These are phyloP conservation scores for Cryptosporidium parvum DNA, from an alignment of 169 alveolate genomes.

Conservation along the genomic window DNA sequence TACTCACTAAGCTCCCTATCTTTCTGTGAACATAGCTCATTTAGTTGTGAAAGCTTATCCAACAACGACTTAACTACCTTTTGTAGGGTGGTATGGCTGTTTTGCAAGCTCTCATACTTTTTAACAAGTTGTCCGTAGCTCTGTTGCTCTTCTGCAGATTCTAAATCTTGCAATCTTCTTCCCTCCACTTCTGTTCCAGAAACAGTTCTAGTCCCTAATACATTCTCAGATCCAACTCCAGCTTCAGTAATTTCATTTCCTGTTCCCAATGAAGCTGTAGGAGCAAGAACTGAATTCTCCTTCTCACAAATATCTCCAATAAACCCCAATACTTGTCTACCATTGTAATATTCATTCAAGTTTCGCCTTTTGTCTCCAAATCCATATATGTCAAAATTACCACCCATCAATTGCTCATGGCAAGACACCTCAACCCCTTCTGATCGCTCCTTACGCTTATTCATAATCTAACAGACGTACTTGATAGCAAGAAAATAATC, in stretches of 20 bases:
- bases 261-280: neutral
- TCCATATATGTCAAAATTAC: slow-evolving; percentile 5
- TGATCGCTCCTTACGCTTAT: slow-evolving; percentile 66
- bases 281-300: neutral
- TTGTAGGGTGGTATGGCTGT: slow-evolving; percentile 59
- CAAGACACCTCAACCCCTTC: slow-evolving; percentile 7
- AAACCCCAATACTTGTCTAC: neutral
- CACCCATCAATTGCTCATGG: neutral
- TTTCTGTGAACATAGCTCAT: slow-evolving; percentile 50
- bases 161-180: neutral
- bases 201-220: neutral
- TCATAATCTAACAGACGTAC: slow-evolving; percentile 31
- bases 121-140: neutral
- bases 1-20: slow-evolving; percentile 56
- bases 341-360: slow-evolving; percentile 26
- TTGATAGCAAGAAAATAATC: neutral
- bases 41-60: slow-evolving; percentile 41
- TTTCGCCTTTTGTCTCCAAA: slow-evolving; percentile 50
- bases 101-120: slow-evolving; percentile 59
- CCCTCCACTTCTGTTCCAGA: neutral
- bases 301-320: slow-evolving; percentile 2
- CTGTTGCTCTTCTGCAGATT: neutral
- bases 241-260: slow-evolving; percentile 1
- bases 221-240: neutral
- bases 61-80: slow-evolving; percentile 65